These are phyloP conservation scores for Schizosaccharomyces osmophilus DNA, from an alignment of 805 yeast genomes.

Conservation along the genomic window DNA sequence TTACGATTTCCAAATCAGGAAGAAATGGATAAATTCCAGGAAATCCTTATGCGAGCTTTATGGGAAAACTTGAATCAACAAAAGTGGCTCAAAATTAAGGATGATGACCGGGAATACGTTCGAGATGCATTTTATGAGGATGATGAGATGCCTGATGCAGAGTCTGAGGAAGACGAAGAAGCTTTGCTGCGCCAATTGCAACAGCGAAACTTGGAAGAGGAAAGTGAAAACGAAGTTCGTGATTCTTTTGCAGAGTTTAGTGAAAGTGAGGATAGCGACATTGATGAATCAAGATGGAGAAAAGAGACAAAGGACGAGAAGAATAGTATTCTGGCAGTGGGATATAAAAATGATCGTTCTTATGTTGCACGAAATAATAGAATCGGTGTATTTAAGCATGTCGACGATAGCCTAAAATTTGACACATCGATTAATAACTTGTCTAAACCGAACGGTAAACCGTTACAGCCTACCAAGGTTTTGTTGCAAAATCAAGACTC, in stretches of 20 bases:
- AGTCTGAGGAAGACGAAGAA: constrained; percentile 9
- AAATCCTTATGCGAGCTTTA: constrained; percentile 23
- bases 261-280: constrained; percentile 9
- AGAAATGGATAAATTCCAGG: constrained; percentile 28
- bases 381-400: constrained; percentile 54
- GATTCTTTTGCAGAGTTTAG: constrained; percentile 17
- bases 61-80: constrained; percentile 36
- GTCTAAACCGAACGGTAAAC: constrained; percentile 24
- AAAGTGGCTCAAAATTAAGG: constrained; percentile 23
- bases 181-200: constrained; percentile 16
- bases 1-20: constrained; percentile 25
- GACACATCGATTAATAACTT: constrained; percentile 44
- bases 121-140: constrained; percentile 19
- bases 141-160: neutral
- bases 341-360: constrained; percentile 43
- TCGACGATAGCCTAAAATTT: constrained; percentile 28
- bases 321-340: constrained; percentile 47
- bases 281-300: constrained; percentile 7
- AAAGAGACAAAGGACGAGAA: constrained; percentile 14
- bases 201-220: constrained; percentile 10
- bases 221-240: constrained; percentile 12
- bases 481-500: constrained; percentile 61
- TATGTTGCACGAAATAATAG: constrained; percentile 59
- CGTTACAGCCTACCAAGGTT: constrained; percentile 32
- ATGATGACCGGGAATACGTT: constrained; percentile 30